These are phyloP conservation scores for Alisma plantagoaquatica DNA, from an alignment of 106 monocot genomes.

Conservation along the genomic window DNA sequence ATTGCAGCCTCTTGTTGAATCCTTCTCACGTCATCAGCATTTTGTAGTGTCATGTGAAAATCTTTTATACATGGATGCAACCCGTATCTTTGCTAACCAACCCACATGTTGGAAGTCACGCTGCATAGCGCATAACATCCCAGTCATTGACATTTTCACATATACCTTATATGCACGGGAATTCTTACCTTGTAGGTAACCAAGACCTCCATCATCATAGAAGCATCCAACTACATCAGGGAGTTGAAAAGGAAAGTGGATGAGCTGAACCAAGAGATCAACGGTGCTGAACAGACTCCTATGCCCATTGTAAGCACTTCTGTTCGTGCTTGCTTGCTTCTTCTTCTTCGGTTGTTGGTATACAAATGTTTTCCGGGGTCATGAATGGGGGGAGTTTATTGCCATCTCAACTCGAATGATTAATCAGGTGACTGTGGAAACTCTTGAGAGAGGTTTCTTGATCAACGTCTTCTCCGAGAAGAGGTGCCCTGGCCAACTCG, in stretches of 20 bases:
- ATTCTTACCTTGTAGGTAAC: slow-evolving; percentile 29
- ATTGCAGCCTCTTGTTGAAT: no score
- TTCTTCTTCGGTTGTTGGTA: no score
- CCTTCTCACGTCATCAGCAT: no score
- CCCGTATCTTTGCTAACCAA: no score
- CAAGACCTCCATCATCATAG: slow-evolving; percentile 62
- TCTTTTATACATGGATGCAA: no score
- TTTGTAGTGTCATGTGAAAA: no score
- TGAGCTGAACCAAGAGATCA: slow-evolving; percentile 61
- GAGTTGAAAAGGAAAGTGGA: slow-evolving; percentile 83
- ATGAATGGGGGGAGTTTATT: no score
- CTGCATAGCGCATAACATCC: no score
- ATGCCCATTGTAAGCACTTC: slow-evolving; percentile 29
- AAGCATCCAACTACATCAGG: slow-evolving; percentile 83
- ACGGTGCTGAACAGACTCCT: slow-evolving; percentile 24
- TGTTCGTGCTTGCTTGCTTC: background rate
- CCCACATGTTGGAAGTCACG: no score
- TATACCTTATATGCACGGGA: no score
- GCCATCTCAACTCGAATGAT: background rate
- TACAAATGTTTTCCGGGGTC: background rate
- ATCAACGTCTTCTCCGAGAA: slow-evolving; percentile 63
- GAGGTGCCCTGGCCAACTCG: slow-evolving; percentile 66
- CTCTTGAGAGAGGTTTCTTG: slow-evolving; percentile 65
- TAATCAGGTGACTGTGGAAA: slow-evolving; percentile 87
- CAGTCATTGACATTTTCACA: no score